These are phyloP conservation scores for Oryza meyeriana DNA, from an alignment of 176 grass and related monocot genomes.

Conservation along the genomic window DNA sequence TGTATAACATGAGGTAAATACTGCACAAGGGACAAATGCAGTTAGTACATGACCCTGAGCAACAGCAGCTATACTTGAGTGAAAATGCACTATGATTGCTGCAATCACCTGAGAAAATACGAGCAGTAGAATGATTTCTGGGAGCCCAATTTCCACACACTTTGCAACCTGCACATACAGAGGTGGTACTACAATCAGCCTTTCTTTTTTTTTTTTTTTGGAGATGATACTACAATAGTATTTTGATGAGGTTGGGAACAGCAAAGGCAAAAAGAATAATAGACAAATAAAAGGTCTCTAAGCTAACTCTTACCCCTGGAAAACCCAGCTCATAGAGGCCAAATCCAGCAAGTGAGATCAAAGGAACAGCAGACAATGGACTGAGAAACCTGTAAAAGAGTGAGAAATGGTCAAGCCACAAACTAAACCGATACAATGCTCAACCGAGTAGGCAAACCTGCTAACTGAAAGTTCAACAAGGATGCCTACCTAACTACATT, in stretches of 20 bases:
- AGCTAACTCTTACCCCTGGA: constrained; percentile 55
- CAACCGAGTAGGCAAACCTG: neutral
- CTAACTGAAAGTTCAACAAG: neutral
- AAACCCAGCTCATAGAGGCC: constrained; percentile 95
- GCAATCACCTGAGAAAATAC: constrained; percentile 72
- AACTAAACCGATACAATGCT: neutral
- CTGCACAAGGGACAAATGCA: constrained; percentile 31
- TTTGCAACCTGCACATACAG: constrained; percentile 65
- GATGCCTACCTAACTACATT: constrained; percentile 68
- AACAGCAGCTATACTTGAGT: neutral
- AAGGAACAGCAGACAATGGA: constrained; percentile 79
- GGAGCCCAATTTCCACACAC: constrained; percentile 88
- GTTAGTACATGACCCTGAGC: constrained; percentile 16
- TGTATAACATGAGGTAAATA: constrained; percentile 69
- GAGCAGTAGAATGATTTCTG: constrained; percentile 70
- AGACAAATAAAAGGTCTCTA: neutral
- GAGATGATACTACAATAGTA: too few species aligned
- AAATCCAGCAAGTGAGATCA: constrained; percentile 73
- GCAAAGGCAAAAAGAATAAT: neutral
- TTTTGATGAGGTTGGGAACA: neutral
- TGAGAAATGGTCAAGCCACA: neutral
- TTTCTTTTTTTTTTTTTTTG: too few species aligned
- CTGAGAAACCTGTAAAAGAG: constrained; percentile 56
- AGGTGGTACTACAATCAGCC: neutral
- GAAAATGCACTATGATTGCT: neutral